Evolutionary conservation across 2,329 filamentous ascomycete species (phyloP).

Genomic region (Penicillium digitatum): DNA sequence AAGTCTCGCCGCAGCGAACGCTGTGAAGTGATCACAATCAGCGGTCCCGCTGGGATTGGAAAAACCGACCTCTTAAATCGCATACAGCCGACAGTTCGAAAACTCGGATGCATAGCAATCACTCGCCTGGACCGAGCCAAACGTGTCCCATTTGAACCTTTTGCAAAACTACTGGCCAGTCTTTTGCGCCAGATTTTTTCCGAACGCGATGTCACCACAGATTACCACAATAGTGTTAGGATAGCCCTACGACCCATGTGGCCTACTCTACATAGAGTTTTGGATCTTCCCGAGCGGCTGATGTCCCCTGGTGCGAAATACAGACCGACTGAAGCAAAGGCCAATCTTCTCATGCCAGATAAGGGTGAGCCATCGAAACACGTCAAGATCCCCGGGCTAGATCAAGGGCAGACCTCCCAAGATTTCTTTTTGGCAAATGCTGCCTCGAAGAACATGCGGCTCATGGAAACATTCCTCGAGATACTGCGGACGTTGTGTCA

Average conservation of each 20-base stretch:
- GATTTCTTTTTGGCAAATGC: conserved; percentile 42
- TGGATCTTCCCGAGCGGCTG: conserved; percentile 66
- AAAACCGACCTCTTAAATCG: conserved; percentile 59
- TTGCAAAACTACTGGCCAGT: conserved; percentile 58
- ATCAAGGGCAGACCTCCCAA: conserved; percentile 35
- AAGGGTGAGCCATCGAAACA: conserved; percentile 32
- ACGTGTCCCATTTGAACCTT: conserved; percentile 58
- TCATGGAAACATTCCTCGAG: conserved; percentile 85
- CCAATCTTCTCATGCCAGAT: conserved; percentile 31
- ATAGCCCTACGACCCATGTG: conserved; percentile 56
- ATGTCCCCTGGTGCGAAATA: conserved; percentile 40
- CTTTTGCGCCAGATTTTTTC: conserved; percentile 63
- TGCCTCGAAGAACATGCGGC: conserved; percentile 56
- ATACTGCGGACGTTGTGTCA: conserved; percentile 75
- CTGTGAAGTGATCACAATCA: conserved; percentile 58
- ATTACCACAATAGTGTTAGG: conserved; percentile 58
- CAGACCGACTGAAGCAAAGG: conserved; percentile 31
- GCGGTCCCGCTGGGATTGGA: conserved; percentile 55
- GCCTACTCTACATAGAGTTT: conserved; percentile 53
- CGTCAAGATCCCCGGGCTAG: conserved; percentile 31
- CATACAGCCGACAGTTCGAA: conserved; percentile 55
- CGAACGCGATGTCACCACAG: conserved; percentile 58
- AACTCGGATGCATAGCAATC: conserved; percentile 57
- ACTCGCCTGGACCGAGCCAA: conserved; percentile 59
- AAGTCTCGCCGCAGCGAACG: conserved; percentile 53